Evolutionary conservation across 129 eudicot species (phyloP).

Genomic region (Daucus carota): DH1_v3.0 NC_030385.2:25565501-25566000

Average conservation of each 20-base stretch:
- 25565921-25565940: no score
- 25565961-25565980: no score
- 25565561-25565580: background rate
- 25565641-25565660: background rate
- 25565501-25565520: no score
- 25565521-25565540: background rate
- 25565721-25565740: background rate
- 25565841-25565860: background rate
- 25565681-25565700: background rate
- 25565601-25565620: background rate
- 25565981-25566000: no score
- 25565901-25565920: no score
- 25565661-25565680: background rate
- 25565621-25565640: background rate
- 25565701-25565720: background rate
- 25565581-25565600: background rate
- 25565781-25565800: background rate
- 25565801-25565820: background rate
- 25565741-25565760: background rate
- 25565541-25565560: background rate
- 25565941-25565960: no score
- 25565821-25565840: background rate
- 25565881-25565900: no score
- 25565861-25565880: no score
- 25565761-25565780: background rate